These are phyloP conservation scores for Thielaviopsis ethacetica DNA, from an alignment of 2,329 filamentous ascomycete species.

Conservation along the genomic window DNA sequence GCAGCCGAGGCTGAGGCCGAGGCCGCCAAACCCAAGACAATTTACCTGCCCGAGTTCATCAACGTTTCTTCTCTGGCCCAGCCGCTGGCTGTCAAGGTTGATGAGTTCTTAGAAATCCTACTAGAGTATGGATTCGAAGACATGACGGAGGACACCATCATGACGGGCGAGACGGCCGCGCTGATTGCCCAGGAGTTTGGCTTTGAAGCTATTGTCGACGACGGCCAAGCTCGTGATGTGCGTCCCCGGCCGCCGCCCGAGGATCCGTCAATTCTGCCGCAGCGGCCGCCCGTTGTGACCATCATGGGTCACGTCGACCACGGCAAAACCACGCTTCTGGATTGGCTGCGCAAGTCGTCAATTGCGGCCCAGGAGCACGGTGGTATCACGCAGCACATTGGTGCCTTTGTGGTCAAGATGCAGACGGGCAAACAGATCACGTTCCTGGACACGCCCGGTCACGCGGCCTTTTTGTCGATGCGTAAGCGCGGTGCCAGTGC, in stretches of 20 bases:
- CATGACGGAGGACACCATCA: conserved; percentile 62
- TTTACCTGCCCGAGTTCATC: conserved; percentile 81
- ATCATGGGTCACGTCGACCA: conserved; percentile 99
- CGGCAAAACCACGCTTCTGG: conserved; percentile 90
- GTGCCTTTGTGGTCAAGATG: conserved; percentile 85
- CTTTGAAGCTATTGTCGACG: conserved; percentile 67
- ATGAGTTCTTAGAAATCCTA: conserved; percentile 59
- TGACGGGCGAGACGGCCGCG: conserved; percentile 80
- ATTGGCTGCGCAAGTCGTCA: conserved; percentile 84
- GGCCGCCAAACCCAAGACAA: conserved; percentile 31
- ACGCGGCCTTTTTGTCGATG: conserved; percentile 93
- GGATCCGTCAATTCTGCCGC: conserved; percentile 51
- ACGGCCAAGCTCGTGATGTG: conserved; percentile 51
- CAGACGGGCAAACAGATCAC: conserved; percentile 80
- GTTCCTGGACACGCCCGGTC: conserved; percentile 90
- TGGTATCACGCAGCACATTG: conserved; percentile 96
- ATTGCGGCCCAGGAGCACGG: conserved; percentile 84
- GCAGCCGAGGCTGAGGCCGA: conserved; percentile 19
- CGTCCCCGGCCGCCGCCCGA: conserved; percentile 50
- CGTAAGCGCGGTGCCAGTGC: conserved; percentile 87
- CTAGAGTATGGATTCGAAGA: conserved; percentile 81
- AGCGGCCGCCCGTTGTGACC: conserved; percentile 81
- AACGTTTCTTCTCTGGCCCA: conserved; percentile 69
- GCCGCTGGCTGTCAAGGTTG: conserved; percentile 52
- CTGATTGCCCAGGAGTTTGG: conserved; percentile 87